phyloP scores from a whole-genome alignment of 352 stramenopile genomes.

The Globisporangium middletonii region DNA sequence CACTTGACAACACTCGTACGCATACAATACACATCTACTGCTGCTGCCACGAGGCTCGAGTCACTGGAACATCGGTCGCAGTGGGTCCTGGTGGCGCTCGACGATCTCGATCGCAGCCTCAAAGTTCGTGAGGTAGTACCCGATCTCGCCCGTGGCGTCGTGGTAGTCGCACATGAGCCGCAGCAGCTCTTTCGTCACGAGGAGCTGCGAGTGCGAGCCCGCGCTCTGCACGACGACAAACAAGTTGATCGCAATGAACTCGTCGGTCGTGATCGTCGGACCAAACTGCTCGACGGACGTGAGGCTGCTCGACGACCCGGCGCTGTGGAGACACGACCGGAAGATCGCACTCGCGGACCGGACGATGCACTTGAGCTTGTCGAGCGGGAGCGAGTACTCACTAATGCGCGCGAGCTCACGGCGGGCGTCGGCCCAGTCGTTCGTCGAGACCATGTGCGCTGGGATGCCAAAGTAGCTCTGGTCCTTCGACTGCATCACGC shows the following conservation, averaged over 20 bases:
- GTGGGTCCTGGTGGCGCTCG: conserved; percentile 31
- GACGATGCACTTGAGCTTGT: conserved; percentile 72
- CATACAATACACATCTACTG: neutral
- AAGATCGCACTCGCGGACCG: conserved; percentile 53
- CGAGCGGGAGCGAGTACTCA: conserved; percentile 51
- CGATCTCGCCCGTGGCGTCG: conserved; percentile 58
- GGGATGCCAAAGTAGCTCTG: conserved; percentile 55
- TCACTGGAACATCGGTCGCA: conserved; percentile 28
- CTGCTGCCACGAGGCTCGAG: neutral
- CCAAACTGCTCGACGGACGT: conserved; percentile 32
- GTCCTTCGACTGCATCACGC: conserved; percentile 42
- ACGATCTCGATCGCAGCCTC: conserved; percentile 59
- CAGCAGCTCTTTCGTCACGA: conserved; percentile 51
- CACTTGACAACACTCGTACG: neutral
- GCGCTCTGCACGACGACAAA: conserved; percentile 48
- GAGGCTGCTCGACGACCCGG: conserved; percentile 21
- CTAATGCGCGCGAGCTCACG: conserved; percentile 43
- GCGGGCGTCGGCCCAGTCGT: conserved; percentile 54
- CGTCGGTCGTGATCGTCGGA: conserved; percentile 50
- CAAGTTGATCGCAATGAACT: conserved; percentile 59
- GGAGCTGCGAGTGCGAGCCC: conserved; percentile 27
- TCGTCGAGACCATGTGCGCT: conserved; percentile 31
- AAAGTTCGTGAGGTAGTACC: conserved; percentile 71
- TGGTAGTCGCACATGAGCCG: conserved; percentile 47
- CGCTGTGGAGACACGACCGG: conserved; percentile 20